A percentile compares a stretch with the other conserved stretches of the same genome.
Conservation (phyloP, 176 grass and related monocot species). For the Bothriochloa decipiens region DNA sequence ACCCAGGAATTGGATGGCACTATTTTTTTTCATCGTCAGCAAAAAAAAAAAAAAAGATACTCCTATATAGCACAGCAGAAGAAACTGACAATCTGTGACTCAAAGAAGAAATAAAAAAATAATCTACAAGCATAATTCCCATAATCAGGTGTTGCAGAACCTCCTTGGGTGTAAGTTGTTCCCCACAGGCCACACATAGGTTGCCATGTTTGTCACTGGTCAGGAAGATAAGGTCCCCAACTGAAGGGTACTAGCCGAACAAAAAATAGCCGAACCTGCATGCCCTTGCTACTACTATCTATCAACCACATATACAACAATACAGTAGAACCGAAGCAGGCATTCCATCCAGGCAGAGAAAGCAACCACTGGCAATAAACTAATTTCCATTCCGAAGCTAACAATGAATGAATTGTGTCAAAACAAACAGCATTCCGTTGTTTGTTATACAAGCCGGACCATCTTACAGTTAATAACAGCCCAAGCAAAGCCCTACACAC, state of each 20-base stretch:
- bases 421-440: constrained; percentile 13
- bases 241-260: background rate
- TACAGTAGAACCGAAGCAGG: background rate
- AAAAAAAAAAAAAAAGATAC: too few species aligned
- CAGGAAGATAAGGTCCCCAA: background rate
- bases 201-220: background rate
- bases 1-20: too few species aligned
- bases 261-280: background rate
- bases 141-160: background rate
- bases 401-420: constrained; percentile 19
- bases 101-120: background rate
- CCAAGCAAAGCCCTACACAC: constrained; percentile 28
- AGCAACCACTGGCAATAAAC: background rate
- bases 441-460: constrained; percentile 8
- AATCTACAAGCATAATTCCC: background rate
- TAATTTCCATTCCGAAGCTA: constrained; percentile 37
- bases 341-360: background rate
- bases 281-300: background rate
- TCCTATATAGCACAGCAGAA: background rate
- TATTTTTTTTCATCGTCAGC: too few species aligned
- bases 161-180: background rate
- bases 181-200: background rate
- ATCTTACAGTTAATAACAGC: constrained; percentile 27
- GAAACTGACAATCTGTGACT: background rate
- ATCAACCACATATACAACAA: background rate